Percentiles rank a stretch among this genome's conserved stretches.
Conservation (phyloP, 345 rosid genomes). For the Clausena lansium region DNA sequence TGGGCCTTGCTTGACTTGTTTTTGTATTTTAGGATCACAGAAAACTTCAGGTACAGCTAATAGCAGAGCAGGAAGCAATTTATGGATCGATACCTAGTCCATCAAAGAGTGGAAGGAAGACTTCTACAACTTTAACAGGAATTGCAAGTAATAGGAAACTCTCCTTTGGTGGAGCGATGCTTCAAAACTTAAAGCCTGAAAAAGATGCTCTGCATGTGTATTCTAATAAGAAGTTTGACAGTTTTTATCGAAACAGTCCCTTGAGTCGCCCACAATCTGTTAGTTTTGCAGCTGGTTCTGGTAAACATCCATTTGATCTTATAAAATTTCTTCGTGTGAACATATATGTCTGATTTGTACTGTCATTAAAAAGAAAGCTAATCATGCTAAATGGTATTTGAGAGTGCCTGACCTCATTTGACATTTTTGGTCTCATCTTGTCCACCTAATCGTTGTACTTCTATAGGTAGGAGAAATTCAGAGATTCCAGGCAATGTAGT, state of each 20-base stretch:
- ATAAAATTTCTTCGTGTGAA: too few species aligned
- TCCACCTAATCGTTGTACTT: neutral
- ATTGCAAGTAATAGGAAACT: conserved; percentile 47
- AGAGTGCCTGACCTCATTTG: neutral
- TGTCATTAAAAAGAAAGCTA: too few species aligned
- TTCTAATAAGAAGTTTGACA: conserved; percentile 27
- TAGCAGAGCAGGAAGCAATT: conserved; percentile 57
- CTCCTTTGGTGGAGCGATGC: conserved; percentile 64
- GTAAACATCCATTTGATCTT: conserved; percentile 15
- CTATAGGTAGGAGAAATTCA: conserved; percentile 54
- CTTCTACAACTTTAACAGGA: conserved; percentile 35
- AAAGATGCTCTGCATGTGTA: conserved; percentile 23
- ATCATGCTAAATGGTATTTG: too few species aligned
- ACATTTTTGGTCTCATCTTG: neutral
- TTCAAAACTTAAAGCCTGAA: conserved; percentile 45
- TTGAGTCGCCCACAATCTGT: conserved; percentile 26
- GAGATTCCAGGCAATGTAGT: conserved; percentile 44
- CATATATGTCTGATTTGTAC: too few species aligned
- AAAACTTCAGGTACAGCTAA: conserved; percentile 58
- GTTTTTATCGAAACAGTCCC: conserved; percentile 27
- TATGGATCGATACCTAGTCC: conserved; percentile 74
- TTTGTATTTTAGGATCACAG: conserved; percentile 51
- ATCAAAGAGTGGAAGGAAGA: conserved; percentile 48
- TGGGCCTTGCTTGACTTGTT: conserved; percentile 1
- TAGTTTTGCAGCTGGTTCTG: conserved; percentile 20